A percentile compares a stretch with the other conserved stretches of the same genome.
phyloP scores from a whole-genome alignment of 108 stramenopile species.

The Aureococcus anophagefferens region DNA sequence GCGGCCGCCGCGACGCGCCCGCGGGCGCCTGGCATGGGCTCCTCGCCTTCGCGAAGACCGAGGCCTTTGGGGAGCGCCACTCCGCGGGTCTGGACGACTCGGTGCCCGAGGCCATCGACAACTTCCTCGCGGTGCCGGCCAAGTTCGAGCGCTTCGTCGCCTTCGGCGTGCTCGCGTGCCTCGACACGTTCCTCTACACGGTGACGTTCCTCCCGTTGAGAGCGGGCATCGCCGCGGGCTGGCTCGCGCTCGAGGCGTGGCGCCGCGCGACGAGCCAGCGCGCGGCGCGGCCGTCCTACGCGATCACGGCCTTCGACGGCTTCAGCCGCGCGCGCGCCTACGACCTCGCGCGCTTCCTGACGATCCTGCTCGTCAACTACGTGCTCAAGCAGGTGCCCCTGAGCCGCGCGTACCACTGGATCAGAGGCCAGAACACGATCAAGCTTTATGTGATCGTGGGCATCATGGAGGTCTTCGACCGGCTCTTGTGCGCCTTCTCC shows the following conservation, averaged over 20 bases:
- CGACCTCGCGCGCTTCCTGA: conserved; percentile 59
- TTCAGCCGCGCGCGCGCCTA: conserved; percentile 62
- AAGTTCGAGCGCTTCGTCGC: conserved; percentile 71
- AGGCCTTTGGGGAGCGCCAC: conserved; percentile 8
- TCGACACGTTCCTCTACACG: conserved; percentile 86
- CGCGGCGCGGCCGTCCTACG: conserved; percentile 4
- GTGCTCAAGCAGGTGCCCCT: conserved; percentile 70
- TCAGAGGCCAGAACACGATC: conserved; percentile 88
- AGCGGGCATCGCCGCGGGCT: background rate
- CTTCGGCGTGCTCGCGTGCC: conserved; percentile 77
- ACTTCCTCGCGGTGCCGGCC: conserved; percentile 82
- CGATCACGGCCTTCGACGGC: conserved; percentile 10
- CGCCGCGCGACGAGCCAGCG: too few species aligned
- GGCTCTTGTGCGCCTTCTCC: conserved; percentile 82
- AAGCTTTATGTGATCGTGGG: conserved; percentile 94
- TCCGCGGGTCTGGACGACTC: conserved; percentile 2
- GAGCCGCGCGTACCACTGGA: conserved; percentile 90
- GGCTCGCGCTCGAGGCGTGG: background rate
- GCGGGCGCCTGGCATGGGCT: background rate
- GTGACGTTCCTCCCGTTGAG: conserved; percentile 73
- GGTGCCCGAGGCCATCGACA: conserved; percentile 73
- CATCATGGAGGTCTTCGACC: conserved; percentile 92
- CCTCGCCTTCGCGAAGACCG: background rate
- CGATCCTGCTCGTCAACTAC: conserved; percentile 51
- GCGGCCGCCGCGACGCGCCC: background rate